Conservation (phyloP, 2,329 filamentous ascomycete genomes). For the Cercospora sp. region DNA sequence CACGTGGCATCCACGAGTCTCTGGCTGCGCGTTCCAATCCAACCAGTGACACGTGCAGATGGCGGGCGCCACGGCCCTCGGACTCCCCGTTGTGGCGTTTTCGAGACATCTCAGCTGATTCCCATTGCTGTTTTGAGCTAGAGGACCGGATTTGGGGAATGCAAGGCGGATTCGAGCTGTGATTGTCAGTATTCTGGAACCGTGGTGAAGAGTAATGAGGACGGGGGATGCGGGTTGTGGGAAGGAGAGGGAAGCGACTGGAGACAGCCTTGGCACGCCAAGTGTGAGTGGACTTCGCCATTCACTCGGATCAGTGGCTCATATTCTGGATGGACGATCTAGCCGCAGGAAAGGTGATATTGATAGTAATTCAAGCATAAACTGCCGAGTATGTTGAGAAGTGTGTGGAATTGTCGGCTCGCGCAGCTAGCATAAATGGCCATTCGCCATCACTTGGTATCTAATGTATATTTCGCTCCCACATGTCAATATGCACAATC, state of each 20-base stretch:
- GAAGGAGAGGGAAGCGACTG: not conserved
- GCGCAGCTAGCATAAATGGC: no score
- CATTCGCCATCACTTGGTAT: not conserved
- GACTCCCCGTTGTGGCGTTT: slow-evolving; percentile 11
- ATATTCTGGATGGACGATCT: not conserved
- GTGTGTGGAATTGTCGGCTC: not conserved
- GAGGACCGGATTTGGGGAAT: not conserved
- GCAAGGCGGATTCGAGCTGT: not conserved
- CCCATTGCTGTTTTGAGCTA: not conserved
- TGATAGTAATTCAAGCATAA: not conserved
- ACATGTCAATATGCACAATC: not conserved
- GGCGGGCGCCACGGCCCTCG: slow-evolving; percentile 1
- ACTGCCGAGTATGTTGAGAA: not conserved
- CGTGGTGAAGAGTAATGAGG: not conserved
- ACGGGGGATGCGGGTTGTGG: not conserved
- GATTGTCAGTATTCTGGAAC: not conserved
- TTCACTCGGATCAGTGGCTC: no score
- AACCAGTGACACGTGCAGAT: slow-evolving; percentile 10
- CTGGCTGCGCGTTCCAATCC: not conserved
- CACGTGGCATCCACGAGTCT: slow-evolving; percentile 4
- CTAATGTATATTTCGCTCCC: not conserved
- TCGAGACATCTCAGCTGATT: slow-evolving; percentile 5
- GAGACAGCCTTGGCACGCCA: not conserved
- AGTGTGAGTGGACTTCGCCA: not conserved
- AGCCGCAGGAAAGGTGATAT: not conserved